Conservation (phyloP, 2,329 filamentous ascomycete species). For the Diaporthe destruens region DNA sequence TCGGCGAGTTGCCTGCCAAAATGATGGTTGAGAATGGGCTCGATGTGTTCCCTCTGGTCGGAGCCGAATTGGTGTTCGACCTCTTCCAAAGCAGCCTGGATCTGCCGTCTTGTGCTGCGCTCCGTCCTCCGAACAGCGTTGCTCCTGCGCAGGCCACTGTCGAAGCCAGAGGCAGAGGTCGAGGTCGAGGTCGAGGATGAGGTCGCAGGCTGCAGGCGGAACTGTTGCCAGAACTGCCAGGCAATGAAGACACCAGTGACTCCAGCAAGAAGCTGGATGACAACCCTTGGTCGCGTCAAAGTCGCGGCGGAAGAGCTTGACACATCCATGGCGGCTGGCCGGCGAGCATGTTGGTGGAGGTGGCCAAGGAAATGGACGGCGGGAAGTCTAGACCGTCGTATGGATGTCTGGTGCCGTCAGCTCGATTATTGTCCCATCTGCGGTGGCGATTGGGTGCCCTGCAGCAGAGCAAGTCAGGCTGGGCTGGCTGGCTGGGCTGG, state of each 20-base stretch:
- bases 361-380: not conserved
- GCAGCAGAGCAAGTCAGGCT: not conserved
- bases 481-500: not conserved
- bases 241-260: conserved; percentile 68
- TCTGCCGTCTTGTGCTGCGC: conserved; percentile 37
- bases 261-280: conserved; percentile 68
- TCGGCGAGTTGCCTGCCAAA: conserved; percentile 42
- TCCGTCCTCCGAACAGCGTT: conserved; percentile 69
- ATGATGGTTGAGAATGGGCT: conserved; percentile 37
- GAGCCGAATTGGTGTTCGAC: conserved; percentile 41
- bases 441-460: conserved; percentile 1
- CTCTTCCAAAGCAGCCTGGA: conserved; percentile 51
- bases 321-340: conserved; percentile 44
- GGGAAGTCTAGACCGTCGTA: not conserved
- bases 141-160: conserved; percentile 69
- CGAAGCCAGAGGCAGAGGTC: conserved; percentile 43
- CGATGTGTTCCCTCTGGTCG: conserved; percentile 38
- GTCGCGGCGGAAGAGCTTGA: conserved; percentile 61
- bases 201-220: conserved; percentile 46
- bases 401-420: not conserved
- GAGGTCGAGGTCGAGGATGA: conserved; percentile 43
- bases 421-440: conserved; percentile 29
- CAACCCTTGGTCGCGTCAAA: conserved; percentile 66
- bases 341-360: conserved; percentile 40
- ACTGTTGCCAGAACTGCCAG: conserved; percentile 68